Percentiles rank a stretch among this genome's conserved stretches.
These are phyloP conservation scores for Cercophora sp. DNA, from an alignment of 495 filamentous ascomycete species.

Conservation along the genomic window DNA sequence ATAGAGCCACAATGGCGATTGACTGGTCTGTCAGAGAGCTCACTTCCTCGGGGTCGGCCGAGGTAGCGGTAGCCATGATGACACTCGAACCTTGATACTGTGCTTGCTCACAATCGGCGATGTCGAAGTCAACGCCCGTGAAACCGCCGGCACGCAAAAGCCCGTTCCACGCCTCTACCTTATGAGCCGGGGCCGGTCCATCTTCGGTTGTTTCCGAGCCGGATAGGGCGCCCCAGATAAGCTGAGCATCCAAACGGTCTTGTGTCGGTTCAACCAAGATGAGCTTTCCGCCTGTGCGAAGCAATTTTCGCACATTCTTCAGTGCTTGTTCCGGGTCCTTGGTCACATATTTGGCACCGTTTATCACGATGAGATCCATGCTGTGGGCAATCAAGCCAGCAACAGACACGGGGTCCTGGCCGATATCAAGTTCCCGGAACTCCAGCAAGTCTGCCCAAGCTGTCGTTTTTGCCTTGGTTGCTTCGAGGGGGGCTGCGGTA, in stretches of 20 bases:
- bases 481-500: constrained; percentile 37
- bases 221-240: constrained; percentile 30
- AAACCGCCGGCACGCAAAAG: too few relatives aligned
- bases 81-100: too few relatives aligned
- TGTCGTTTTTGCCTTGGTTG: constrained; percentile 3
- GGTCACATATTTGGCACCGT: constrained; percentile 45
- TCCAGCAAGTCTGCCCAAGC: constrained; percentile 31
- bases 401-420: constrained; percentile 28
- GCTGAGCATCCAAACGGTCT: background rate
- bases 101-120: too few relatives aligned
- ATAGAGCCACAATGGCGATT: too few relatives aligned
- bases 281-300: constrained; percentile 44
- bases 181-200: too few relatives aligned
- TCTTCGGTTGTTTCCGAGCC: constrained; percentile 48
- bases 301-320: constrained; percentile 36
- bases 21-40: too few relatives aligned
- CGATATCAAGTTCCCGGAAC: constrained; percentile 43
- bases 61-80: too few relatives aligned
- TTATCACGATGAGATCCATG: constrained; percentile 49
- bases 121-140: too few relatives aligned
- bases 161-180: too few relatives aligned
- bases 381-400: constrained; percentile 39
- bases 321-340: constrained; percentile 32
- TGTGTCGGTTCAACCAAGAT: constrained; percentile 23
- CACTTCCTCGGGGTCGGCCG: too few relatives aligned